Percentiles rank a stretch among this genome's conserved stretches.
phyloP scores from a whole-genome alignment of 768 basidiomycete genomes.

The Russula vinacea region DNA sequence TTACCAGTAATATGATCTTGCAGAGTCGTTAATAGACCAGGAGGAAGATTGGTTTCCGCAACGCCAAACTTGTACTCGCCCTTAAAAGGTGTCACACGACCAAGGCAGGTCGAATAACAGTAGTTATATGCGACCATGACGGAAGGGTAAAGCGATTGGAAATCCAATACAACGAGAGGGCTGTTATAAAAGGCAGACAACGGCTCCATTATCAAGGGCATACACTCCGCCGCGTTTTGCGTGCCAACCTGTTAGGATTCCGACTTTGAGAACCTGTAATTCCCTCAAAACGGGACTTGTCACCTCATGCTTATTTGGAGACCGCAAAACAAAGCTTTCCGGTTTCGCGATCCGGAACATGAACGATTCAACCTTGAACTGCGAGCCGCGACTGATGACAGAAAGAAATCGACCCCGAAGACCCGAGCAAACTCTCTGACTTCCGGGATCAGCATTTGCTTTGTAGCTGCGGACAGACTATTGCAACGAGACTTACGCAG shows the following conservation, averaged over 20 bases:
- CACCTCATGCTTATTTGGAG: conserved; percentile 85
- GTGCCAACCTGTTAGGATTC: conserved; percentile 68
- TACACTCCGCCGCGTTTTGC: conserved; percentile 95
- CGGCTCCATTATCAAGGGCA: conserved; percentile 95
- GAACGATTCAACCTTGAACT: conserved; percentile 99
- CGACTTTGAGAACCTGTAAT: conserved; percentile 2
- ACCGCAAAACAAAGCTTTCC: conserved; percentile 85
- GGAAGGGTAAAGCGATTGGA: conserved; percentile 94
- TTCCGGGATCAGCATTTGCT: neutral
- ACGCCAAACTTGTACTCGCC: conserved; percentile 88
- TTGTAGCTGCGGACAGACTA: neutral
- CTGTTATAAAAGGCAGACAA: conserved; percentile 88
- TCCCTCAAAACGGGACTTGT: conserved; percentile 2
- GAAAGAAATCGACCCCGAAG: conserved; percentile 98
- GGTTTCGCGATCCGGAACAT: conserved; percentile 98
- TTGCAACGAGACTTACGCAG: conserved; percentile 57
- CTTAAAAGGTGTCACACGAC: conserved; percentile 82
- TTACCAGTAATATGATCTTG: conserved; percentile 74
- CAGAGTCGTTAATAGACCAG: conserved; percentile 65
- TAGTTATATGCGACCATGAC: conserved; percentile 99
- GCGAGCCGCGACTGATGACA: conserved; percentile 90
- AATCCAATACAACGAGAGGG: conserved; percentile 91
- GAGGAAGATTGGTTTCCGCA: conserved; percentile 61
- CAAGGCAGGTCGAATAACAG: conserved; percentile 94
- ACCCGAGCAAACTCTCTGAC: conserved; percentile 93